These are phyloP conservation scores for Claviceps sp. DNA, from an alignment of 2,329 filamentous ascomycete genomes.

Conservation along the genomic window DNA sequence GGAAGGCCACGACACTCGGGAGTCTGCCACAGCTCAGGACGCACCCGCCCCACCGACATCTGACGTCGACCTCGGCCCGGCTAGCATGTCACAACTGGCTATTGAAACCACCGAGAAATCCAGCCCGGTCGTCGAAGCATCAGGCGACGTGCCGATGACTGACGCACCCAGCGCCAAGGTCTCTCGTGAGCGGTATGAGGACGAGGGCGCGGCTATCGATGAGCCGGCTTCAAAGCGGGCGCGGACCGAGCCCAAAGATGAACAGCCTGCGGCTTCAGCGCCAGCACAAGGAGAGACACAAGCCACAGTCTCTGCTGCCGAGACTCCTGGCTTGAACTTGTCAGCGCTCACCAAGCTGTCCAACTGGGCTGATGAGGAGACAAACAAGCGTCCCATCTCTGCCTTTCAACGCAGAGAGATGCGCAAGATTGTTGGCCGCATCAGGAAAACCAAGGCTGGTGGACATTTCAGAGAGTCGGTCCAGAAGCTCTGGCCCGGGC, in stretches of 20 bases:
- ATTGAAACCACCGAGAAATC: conserved; percentile 22
- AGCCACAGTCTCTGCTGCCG: conserved; percentile 4
- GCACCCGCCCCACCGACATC: conserved; percentile 14
- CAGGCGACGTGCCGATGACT: conserved; percentile 36
- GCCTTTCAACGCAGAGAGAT: conserved; percentile 47
- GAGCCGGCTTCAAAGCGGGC: conserved; percentile 70
- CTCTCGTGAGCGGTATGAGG: conserved; percentile 65
- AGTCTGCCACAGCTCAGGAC: conserved; percentile 7
- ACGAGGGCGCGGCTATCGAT: conserved; percentile 52
- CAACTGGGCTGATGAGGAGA: conserved; percentile 28
- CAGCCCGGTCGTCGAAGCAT: conserved; percentile 14
- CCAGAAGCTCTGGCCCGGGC: conserved; percentile 56
- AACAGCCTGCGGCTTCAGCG: conserved; percentile 14
- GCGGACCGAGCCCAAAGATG: conserved; percentile 50
- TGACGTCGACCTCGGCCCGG: conserved; percentile 23
- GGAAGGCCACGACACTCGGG: conserved; percentile 4
- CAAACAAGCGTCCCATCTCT: conserved; percentile 40
- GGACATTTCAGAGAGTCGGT: conserved; percentile 67
- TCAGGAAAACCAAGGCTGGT: conserved; percentile 80
- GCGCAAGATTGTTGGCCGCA: conserved; percentile 51
- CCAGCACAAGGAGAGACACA: conserved; percentile 6
- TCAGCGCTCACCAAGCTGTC: conserved; percentile 18
- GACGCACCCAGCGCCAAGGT: conserved; percentile 47
- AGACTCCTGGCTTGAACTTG: conserved; percentile 6
- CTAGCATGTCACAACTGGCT: conserved; percentile 25